Evolutionary conservation across 345 rosid genomes (phyloP).

Genomic region (Pistacia integerrima): DNA sequence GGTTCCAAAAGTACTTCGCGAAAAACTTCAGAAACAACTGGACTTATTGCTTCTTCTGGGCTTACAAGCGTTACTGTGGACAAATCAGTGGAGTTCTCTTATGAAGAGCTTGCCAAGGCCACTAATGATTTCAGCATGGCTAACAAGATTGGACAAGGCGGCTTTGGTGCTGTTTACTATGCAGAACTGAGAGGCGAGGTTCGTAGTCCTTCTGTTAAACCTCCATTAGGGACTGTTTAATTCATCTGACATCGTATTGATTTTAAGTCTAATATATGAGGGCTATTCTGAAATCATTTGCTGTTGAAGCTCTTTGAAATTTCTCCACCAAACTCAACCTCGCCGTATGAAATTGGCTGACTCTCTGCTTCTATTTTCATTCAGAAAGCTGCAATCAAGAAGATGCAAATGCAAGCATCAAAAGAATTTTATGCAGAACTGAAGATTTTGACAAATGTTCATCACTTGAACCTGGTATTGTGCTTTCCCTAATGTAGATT

Average conservation of each 20-base stretch:
- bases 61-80: conserved; percentile 67
- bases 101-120: conserved; percentile 88
- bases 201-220: conserved; percentile 16
- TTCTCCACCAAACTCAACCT: too few relatives aligned
- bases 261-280: neutral
- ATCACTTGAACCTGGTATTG: conserved; percentile 91
- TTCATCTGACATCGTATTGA: neutral
- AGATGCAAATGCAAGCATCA: conserved; percentile 96
- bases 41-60: conserved; percentile 21
- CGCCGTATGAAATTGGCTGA: conserved; percentile 22
- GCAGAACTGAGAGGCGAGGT: conserved; percentile 97
- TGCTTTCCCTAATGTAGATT: conserved; percentile 16
- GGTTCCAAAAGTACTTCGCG: conserved; percentile 19
- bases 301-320: too few relatives aligned
- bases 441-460: conserved; percentile 86
- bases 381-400: conserved; percentile 98
- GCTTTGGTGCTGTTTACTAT: conserved; percentile 88
- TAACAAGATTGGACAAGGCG: conserved; percentile 91
- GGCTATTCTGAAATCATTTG: neutral
- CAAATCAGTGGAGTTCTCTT: conserved; percentile 83
- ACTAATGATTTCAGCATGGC: conserved; percentile 76
- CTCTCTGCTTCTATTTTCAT: conserved; percentile 32
- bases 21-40: conserved; percentile 29
- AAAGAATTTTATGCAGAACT: conserved; percentile 89
- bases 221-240: conserved; percentile 2